Base-by-base conservation (phyloP, 306 rosid genomes). In the Cercis canadensis region DNA sequence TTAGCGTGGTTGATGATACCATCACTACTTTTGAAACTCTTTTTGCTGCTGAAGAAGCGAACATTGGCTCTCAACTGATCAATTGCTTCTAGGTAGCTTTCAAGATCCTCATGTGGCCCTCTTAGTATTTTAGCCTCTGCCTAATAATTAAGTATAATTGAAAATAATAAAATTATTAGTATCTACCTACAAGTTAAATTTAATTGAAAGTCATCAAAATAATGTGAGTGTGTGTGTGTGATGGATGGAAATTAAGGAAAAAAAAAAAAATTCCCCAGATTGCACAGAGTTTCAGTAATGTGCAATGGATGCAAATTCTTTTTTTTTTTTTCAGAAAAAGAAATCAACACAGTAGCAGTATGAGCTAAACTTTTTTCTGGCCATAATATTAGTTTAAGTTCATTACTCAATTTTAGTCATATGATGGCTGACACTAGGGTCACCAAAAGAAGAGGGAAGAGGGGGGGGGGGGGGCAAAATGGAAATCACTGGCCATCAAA, bases 101-200 rank as follows among this genome's bases (percentile, higher is more conserved):
- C 97, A 12, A 95, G 87, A 79, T 94, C 97, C 80, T 94, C 99
- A 54, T 91, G 99, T 40, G 99, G 99, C 37, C 99, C 99, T 70
- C 90, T 80, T 31, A 91, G 77, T 70, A 95, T 91, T 86, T 87
- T 95, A 73, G 97, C 97, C 92, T 95, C 99, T 2, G 99, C 99
- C 97, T 94, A 70, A 43, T 73, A 43, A 66, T 69, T 63, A 57
- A 69, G 29, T 77, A 76, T 51, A 6, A 75, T 66, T 44, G 29
- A 51, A 51, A 57, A 56, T 43, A 15, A 61, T 50, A 56, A 50
- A 57, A 10, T 32, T 10, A 55, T 45, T n/a, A 66, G 33, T 32
- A 57, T 57, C 41, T 9, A 17, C 32, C 8, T 10, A 44, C 31
- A 32, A 52, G 57, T 57, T 47, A 15, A 69, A 21, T 17, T 58